These are phyloP conservation scores for Trametes meyenii DNA, from an alignment of 768 basidiomycete genomes.

Conservation along the genomic window DNA sequence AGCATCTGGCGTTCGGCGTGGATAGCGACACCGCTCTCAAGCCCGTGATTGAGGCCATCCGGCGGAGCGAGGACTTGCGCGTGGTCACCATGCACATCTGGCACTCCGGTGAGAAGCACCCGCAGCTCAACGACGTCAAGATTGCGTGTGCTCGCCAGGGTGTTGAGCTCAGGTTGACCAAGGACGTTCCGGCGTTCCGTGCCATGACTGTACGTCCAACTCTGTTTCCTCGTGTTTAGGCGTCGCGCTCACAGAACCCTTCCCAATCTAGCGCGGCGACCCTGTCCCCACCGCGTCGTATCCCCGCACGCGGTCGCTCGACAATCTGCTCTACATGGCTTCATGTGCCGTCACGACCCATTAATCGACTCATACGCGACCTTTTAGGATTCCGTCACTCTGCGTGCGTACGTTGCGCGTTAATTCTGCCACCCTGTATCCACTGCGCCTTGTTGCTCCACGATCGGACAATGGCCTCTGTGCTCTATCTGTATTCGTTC, in stretches of 20 bases:
- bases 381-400: slow-evolving; percentile 1
- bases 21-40: slow-evolving; percentile 57
- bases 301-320: slow-evolving; percentile 20
- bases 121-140: slow-evolving; percentile 55
- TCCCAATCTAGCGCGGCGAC: slow-evolving; percentile 21
- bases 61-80: slow-evolving; percentile 45
- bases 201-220: slow-evolving; percentile 47
- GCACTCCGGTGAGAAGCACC: slow-evolving; percentile 52
- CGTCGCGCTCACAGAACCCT: slow-evolving; percentile 16
- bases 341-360: slow-evolving; percentile 13
- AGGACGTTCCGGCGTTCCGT: slow-evolving; percentile 57
- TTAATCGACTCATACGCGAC: slow-evolving; percentile 1
- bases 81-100: slow-evolving; percentile 58
- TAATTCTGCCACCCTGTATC: slow-evolving; percentile 16
- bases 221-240: slow-evolving; percentile 2
- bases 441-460: slow-evolving; percentile 17
- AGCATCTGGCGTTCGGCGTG: slow-evolving; percentile 63
- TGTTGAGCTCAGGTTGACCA: slow-evolving; percentile 53
- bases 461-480: slow-evolving; percentile 18
- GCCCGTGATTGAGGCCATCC: slow-evolving; percentile 58
- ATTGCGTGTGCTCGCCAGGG: slow-evolving; percentile 68
- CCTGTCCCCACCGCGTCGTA: slow-evolving; percentile 26
- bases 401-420: slow-evolving; percentile 1
- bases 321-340: slow-evolving; percentile 24
- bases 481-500: slow-evolving; percentile 24